Base-by-base conservation (phyloP, 805 yeast genomes). In the Metschnikowia dekortorum region DNA sequence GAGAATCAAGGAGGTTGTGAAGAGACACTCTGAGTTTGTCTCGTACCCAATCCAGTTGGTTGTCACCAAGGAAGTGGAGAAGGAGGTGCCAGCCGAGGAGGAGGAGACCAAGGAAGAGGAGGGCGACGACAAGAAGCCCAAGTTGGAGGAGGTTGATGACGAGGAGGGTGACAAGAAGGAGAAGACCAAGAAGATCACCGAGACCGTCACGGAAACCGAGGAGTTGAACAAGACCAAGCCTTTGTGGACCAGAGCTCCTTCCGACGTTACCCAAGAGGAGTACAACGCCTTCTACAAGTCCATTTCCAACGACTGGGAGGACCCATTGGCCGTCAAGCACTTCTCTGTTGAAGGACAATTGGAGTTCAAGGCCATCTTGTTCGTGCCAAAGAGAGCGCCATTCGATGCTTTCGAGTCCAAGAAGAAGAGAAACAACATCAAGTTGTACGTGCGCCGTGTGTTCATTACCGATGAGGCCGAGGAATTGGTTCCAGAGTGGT, bases 311-410 rank as follows among this genome's bases (percentile, higher is more conserved):
- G 99, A 94, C 78, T 94, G 99, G 99, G 99, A 94, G 81, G 99
- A 94, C 73, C 99, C 97, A 77, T 84, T 94, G 71, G 97, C 97
- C 61, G 98, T 94, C 62, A 94, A 94, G 84, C 99, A 94, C 80
- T 94, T 94, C 83, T 89, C 97, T 47, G 99, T 94, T 68, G 99
- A 94, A 81, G 99, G 99, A 82, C 99, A 94, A 82, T 84, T 94
- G 67, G 99, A 94, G 81, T 94, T 94, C 85, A 91, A 86, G 80
- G 98, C 99, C 58, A 94, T 94, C 69, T 80, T 94, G 66, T 94
- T 89, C 69, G 83, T 94, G 77, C 99, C 99, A 76, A 89, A 87
- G 82, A 90, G 99, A 81, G 97, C 99, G 66, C 99, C 99, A 76
- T 89, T 94, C 69, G 99, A 94, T 71, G 80, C 96, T 71, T 94